These are phyloP conservation scores for Colletotrichum kahawae DNA, from an alignment of 2,329 filamentous ascomycete species.

Conservation along the genomic window DNA sequence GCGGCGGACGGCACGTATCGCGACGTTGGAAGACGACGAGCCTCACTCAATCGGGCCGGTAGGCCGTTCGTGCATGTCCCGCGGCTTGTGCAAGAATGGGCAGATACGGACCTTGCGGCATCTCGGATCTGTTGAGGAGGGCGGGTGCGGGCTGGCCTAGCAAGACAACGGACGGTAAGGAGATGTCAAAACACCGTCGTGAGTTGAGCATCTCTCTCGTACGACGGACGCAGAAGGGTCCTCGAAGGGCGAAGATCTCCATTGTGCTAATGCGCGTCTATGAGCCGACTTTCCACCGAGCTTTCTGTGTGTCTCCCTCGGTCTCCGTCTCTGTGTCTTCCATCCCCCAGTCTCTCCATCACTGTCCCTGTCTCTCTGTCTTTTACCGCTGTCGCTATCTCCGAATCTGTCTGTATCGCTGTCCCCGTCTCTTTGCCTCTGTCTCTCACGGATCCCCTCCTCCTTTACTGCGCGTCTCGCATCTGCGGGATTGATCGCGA, in stretches of 20 bases:
- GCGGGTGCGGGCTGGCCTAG: background rate
- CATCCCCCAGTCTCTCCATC: background rate
- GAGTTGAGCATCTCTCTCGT: background rate
- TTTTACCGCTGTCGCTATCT: background rate
- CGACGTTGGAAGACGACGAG: background rate
- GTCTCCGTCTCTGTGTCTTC: background rate
- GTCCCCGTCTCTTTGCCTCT: background rate
- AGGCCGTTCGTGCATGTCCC: background rate
- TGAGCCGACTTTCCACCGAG: background rate
- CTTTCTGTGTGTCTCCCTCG: background rate
- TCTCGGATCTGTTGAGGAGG: background rate
- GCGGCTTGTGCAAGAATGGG: background rate
- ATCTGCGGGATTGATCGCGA: background rate
- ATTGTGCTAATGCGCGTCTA: background rate
- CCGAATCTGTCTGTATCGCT: background rate
- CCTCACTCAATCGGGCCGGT: background rate
- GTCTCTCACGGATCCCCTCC: background rate
- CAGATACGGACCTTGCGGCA: background rate
- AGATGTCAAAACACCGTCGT: background rate
- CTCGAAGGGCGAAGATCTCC: background rate
- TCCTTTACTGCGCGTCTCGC: background rate
- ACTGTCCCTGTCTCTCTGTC: background rate
- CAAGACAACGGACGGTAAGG: background rate
- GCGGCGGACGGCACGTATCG: background rate
- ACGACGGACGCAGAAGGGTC: background rate